phyloP scores from a whole-genome alignment of 352 stramenopile genomes.

The Halophytophthora batemanensis region DNA sequence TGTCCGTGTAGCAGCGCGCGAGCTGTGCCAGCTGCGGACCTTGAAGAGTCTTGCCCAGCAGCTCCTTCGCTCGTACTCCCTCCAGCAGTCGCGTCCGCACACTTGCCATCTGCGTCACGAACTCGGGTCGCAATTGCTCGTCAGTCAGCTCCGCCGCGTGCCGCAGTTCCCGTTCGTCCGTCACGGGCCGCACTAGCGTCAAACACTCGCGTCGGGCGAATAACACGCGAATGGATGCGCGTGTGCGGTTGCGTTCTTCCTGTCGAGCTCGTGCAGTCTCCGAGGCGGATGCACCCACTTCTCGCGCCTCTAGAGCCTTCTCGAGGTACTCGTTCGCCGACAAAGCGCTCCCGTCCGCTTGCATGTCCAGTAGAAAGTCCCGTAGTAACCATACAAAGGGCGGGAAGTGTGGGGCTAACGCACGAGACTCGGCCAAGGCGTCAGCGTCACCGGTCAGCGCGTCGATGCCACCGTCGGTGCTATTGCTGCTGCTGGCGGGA shows the following conservation, averaged over 20 bases:
- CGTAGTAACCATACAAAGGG: conserved; percentile 89
- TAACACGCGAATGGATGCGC: conserved; percentile 69
- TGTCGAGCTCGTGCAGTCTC: conserved; percentile 75
- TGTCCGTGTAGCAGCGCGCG: conserved; percentile 64
- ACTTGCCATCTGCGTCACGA: conserved; percentile 61
- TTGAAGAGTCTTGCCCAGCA: conserved; percentile 66
- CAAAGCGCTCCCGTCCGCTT: conserved; percentile 86
- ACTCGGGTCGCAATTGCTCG: conserved; percentile 69
- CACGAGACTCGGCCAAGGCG: too few species aligned
- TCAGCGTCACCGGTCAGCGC: too few species aligned
- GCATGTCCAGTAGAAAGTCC: conserved; percentile 88
- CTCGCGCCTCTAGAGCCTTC: conserved; percentile 79
- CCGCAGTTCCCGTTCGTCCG: conserved; percentile 81
- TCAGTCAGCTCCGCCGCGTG: conserved; percentile 54
- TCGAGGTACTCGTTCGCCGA: conserved; percentile 88
- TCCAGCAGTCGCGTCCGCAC: conserved; percentile 51
- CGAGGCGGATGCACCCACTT: conserved; percentile 76
- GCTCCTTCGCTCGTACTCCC: conserved; percentile 53
- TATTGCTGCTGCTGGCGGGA: conserved; percentile 7
- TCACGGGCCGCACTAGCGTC: conserved; percentile 86
- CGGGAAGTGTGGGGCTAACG: conserved; percentile 78
- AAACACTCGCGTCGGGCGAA: conserved; percentile 87
- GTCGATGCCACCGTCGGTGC: conserved; percentile 30
- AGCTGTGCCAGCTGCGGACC: conserved; percentile 62
- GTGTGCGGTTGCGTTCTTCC: conserved; percentile 80